Conservation (phyloP, 2,329 filamentous ascomycete genomes). For the Colletotrichum coccodes region DNA sequence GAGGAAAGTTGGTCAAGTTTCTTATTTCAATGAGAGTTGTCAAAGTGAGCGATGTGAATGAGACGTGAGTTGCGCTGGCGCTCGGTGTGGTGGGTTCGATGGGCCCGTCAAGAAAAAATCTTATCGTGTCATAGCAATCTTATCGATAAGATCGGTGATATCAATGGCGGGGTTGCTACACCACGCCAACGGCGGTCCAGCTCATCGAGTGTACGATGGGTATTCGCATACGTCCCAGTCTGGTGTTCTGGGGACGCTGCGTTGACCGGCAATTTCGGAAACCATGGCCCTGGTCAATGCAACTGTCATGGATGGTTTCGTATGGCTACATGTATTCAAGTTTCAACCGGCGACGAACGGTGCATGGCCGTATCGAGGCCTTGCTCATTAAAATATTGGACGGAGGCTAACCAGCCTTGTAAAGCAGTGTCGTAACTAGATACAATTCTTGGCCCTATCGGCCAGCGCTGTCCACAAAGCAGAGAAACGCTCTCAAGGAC, state of each 20-base stretch:
- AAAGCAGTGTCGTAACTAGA: conserved; percentile 10
- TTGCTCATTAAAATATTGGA: background rate
- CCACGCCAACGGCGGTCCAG: background rate
- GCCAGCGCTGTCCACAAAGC: background rate
- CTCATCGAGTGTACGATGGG: background rate
- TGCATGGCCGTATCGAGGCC: background rate
- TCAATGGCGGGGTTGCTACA: conserved; percentile 14
- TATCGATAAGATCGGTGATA: conserved; percentile 29
- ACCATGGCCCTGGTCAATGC: too few relatives aligned
- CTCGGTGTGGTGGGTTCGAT: conserved; percentile 9
- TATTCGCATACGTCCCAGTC: background rate
- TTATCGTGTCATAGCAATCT: conserved; percentile 24
- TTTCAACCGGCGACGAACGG: background rate
- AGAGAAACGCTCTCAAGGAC: background rate
- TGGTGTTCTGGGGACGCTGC: background rate
- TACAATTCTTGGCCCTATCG: background rate
- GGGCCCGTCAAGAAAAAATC: conserved; percentile 21
- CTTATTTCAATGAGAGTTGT: background rate
- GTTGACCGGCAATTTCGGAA: background rate
- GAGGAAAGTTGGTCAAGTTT: background rate
- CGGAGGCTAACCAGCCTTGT: background rate
- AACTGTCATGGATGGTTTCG: background rate
- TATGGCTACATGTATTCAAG: background rate
- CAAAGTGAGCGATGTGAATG: conserved; percentile 6
- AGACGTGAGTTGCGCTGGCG: conserved; percentile 1